Base-by-base conservation (phyloP, 176 grass and related monocot species). In the Oryza glumipatula region DNA sequence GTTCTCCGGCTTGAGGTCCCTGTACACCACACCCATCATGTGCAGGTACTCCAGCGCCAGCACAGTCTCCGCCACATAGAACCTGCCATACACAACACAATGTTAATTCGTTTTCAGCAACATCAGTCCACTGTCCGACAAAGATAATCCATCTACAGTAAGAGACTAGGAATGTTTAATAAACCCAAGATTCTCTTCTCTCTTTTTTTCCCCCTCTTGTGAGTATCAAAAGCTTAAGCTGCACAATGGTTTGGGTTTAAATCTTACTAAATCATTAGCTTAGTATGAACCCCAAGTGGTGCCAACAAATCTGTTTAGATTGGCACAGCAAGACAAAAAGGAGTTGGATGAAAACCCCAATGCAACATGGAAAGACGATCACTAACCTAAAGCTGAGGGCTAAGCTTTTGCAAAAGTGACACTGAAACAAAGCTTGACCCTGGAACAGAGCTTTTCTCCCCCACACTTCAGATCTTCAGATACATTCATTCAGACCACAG, bases 1-100 rank as follows among this genome's bases (percentile, higher is more conserved):
- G 67, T 97, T 97, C 87, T 97, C 95, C 74, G 95, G 95, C 80
- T 97, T 97, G 21, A 97, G 86, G 74, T 97, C 95, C 80, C 95
- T 19, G 92, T 97, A 97, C 70, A 97, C 91, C 69, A 97, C 95
- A 60, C 95, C 95, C 95, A 97, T 97, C 95, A 97, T 97, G 88
- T 97, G 95, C 82, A 97, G 86, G 82, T 97, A 97, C 75, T 97
- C 95, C 81, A 97, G 26, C 26, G 92, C 95, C 75, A 97, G 70
- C 30, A 97, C 73, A 66, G 90, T 94, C 90, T 97, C 95, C 41
- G 92, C 95, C 68, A 66, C 92, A 70, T 97, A 97, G 82, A 97
- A 97, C 84, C 95, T 97, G 88, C 12, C n/a, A 65, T n/a, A 63
- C 21, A 56, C 14, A 36, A 65, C 58, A 63, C 21, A 63, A 63